phyloP scores from a whole-genome alignment of 768 basidiomycete species.

The Boletus barrowsii region DNA sequence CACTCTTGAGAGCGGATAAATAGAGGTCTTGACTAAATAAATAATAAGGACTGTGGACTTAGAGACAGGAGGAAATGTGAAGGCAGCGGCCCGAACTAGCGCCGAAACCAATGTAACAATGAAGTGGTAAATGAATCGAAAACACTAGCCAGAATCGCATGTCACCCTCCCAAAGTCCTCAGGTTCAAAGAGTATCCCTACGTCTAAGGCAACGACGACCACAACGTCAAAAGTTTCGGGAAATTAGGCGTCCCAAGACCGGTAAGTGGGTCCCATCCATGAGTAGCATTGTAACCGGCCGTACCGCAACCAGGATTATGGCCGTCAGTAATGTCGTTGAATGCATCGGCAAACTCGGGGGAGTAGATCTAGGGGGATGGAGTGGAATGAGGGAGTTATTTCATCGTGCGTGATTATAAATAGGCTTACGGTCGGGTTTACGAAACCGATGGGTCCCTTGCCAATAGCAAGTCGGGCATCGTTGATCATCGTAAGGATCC shows the following conservation, averaged over 20 bases:
- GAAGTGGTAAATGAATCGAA: slow-evolving; percentile 3
- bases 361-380: slow-evolving; percentile 6
- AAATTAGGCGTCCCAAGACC: slow-evolving; percentile 46
- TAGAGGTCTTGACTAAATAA: too few species aligned
- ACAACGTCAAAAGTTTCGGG: slow-evolving; percentile 36
- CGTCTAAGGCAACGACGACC: slow-evolving; percentile 26
- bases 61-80: too few species aligned
- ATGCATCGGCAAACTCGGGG: neutral
- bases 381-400: too few species aligned
- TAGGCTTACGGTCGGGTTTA: slow-evolving; percentile 6
- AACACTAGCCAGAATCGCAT: neutral
- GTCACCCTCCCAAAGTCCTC: too few species aligned
- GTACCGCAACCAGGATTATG: slow-evolving; percentile 45
- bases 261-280: slow-evolving; percentile 45
- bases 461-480: slow-evolving; percentile 34
- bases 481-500: slow-evolving; percentile 38
- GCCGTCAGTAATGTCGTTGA: slow-evolving; percentile 46
- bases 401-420: neutral
- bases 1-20: too few species aligned
- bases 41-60: too few species aligned
- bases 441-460: slow-evolving; percentile 29
- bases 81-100: too few species aligned
- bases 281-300: slow-evolving; percentile 30
- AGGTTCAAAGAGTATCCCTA: neutral
- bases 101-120: too few species aligned